Evolutionary conservation across 163 green algal species (phyloP), one percentile per base, ranked within the genome.

Genomic region (Scenedesmus sp.): DNA sequence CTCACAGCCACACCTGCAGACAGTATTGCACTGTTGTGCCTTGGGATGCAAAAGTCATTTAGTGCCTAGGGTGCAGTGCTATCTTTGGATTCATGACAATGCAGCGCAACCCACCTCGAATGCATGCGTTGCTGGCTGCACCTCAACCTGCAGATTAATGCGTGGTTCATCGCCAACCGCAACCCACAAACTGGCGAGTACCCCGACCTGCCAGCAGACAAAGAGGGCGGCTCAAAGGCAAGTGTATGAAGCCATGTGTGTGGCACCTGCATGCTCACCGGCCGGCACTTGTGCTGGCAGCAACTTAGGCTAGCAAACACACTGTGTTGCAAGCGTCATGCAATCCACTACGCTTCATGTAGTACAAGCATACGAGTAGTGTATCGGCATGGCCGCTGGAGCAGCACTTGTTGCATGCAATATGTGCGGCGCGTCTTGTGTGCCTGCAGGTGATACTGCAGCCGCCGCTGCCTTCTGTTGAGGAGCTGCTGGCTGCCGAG

Each of bases 141-240:
- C 22, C 56, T 2, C 18, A 42, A 16, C 18, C n/a, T 85, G 43
- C 94, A 96, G 94, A 96, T 98, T 88, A 98, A 98, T 91, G 87
- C 93, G 22, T 99, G 97, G 97, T 98, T 98, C 86, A 93, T 98
- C 56, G 95, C 96, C 82, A 98, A 97, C 88, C 92, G 96, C 24
- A 93, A 98, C 85, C 93, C 95, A 0, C 92, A 96, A 90, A 98
- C 94, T 0, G 97, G 96, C 20, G 94, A 97, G 79, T 98, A 98
- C 89, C 96, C 97, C 12, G 94, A 98, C 91, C 97, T 99, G 81
- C 97, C 97, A 2, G 94, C 96, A 12, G 78, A 90, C 7, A 94
- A 96, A 18, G 95, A 97, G 26, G 96, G 96, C 59, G 97, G 97
- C 86, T 96, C 92, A 53, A 96, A 95, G 72, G 65, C 91, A 37